Evolutionary conservation across 257 asterid species (phyloP).

Genomic region (Primulina eburnea): DNA sequence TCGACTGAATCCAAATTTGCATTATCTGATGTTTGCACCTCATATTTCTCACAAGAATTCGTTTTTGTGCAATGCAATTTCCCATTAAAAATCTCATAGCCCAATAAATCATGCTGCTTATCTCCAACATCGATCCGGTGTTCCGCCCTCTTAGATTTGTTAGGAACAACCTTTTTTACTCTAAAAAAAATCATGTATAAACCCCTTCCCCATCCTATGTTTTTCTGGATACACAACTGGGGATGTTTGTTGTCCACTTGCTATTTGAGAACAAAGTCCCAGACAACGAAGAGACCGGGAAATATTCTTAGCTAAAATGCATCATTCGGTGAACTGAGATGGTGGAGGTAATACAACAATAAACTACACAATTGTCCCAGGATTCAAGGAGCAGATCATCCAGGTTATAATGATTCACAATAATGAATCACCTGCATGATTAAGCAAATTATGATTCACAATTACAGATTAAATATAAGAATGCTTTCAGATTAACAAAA

Average conservation of each 20-base stretch:
- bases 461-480: neutral
- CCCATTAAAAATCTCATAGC: conserved; percentile 75
- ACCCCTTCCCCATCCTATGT: conserved; percentile 61
- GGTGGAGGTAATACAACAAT: conserved; percentile 22
- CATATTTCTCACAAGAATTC: conserved; percentile 46
- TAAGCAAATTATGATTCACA: conserved; percentile 27
- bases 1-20: conserved; percentile 54
- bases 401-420: conserved; percentile 25
- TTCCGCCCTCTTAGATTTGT: conserved; percentile 57
- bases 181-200: conserved; percentile 33
- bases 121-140: conserved; percentile 86
- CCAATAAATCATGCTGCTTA: conserved; percentile 80
- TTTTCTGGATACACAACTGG: conserved; percentile 89
- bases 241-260: conserved; percentile 79
- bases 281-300: conserved; percentile 74
- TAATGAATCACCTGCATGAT: too few relatives aligned
- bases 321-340: neutral
- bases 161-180: conserved; percentile 42
- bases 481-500: too few relatives aligned
- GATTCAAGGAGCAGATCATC: conserved; percentile 26
- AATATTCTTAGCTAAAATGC: too few relatives aligned
- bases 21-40: conserved; percentile 50
- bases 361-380: conserved; percentile 12
- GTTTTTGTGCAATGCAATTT: conserved; percentile 64
- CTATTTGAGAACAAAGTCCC: conserved; percentile 77